A percentile compares a stretch with the other conserved stretches of the same genome.
Evolutionary conservation across 129 eudicot species (phyloP).

Genomic region (Glebionis coronaria): DNA sequence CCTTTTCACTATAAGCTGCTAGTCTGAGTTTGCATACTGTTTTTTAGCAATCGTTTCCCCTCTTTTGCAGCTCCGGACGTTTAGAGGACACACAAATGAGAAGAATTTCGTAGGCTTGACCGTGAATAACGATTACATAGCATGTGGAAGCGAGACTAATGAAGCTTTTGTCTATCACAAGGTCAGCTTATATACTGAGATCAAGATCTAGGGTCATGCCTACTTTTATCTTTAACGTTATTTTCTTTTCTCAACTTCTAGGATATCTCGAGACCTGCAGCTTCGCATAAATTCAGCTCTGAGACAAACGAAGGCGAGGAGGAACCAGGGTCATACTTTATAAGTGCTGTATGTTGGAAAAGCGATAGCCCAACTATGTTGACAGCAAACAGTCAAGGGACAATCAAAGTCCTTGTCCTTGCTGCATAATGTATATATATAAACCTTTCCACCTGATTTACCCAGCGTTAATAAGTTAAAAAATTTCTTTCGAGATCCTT

Average conservation of each 20-base stretch:
- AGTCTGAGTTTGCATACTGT: too few species aligned
- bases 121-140: slow-evolving; percentile 66
- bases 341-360: slow-evolving; percentile 92
- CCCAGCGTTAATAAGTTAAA: neutral
- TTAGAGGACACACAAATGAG: slow-evolving; percentile 82
- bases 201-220: neutral
- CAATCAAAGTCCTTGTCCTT: slow-evolving; percentile 73
- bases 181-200: slow-evolving; percentile 33
- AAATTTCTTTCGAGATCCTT: slow-evolving; percentile 9
- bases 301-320: slow-evolving; percentile 46
- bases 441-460: neutral
- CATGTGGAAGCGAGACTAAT: slow-evolving; percentile 92
- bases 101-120: slow-evolving; percentile 86
- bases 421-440: slow-evolving; percentile 41
- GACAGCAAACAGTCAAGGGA: slow-evolving; percentile 87
- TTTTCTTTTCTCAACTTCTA: slow-evolving; percentile 19
- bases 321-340: slow-evolving; percentile 68
- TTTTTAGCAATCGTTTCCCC: too few species aligned
- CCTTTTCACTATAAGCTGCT: neutral
- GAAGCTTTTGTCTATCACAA: slow-evolving; percentile 87
- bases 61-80: slow-evolving; percentile 58
- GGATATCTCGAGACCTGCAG: slow-evolving; percentile 81
- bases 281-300: slow-evolving; percentile 54
- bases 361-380: slow-evolving; percentile 72
- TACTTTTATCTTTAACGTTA: neutral